These are phyloP conservation scores for Bocquillonia castaneifolia DNA, from an alignment of 441 rosid genomes.

Conservation along the genomic window DNA sequence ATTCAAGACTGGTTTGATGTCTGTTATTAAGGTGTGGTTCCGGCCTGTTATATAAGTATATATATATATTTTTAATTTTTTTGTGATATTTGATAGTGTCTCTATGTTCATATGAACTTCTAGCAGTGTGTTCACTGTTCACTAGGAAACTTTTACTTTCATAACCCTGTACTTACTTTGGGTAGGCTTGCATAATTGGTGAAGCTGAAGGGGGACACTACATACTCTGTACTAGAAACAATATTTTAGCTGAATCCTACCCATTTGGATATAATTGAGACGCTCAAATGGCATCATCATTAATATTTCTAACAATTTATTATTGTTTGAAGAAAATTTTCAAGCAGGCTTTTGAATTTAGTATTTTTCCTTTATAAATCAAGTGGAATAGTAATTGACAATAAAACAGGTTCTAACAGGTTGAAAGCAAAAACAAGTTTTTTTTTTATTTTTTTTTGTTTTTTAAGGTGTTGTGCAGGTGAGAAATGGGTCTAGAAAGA, in stretches of 20 bases:
- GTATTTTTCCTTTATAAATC: neutral
- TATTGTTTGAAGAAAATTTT: neutral
- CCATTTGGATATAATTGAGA: neutral
- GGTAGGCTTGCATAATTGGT: too few relatives aligned
- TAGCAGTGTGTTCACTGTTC: too few relatives aligned
- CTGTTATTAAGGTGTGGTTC: slow-evolving; percentile 75
- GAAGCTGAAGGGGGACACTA: too few relatives aligned
- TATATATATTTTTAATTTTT: neutral
- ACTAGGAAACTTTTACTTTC: too few relatives aligned
- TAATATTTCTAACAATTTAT: neutral
- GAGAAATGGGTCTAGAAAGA: neutral
- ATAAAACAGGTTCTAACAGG: neutral
- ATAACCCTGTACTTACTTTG: too few relatives aligned
- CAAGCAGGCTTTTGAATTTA: neutral
- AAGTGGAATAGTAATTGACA: neutral
- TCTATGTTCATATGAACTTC: too few relatives aligned
- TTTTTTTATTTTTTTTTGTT: too few relatives aligned
- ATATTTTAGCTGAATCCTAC: too few relatives aligned
- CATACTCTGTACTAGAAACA: too few relatives aligned
- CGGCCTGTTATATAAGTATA: slow-evolving; percentile 2
- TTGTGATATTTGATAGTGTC: too few relatives aligned
- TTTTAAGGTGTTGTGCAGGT: neutral
- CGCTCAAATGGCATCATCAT: neutral
- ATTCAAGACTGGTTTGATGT: slow-evolving; percentile 94
- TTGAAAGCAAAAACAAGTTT: neutral